Base-by-base conservation (phyloP, 179 eudicot genomes). In the Drosera spatulata region DNA sequence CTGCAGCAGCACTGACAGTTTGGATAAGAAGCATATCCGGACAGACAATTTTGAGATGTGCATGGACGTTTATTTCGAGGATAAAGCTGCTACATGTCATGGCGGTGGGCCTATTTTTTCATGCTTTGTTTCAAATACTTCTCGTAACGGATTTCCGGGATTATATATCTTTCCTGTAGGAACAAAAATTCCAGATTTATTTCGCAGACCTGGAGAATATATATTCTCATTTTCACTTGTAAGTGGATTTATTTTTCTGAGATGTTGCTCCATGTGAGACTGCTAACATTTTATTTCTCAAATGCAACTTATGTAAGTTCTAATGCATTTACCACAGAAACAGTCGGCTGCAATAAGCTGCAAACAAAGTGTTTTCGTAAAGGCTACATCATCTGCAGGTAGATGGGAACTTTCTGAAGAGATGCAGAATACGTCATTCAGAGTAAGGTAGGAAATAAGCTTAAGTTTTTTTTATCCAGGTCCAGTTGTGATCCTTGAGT, bases 131-230 rank as follows among this genome's bases (percentile, higher is more conserved):
- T 33, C 66, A 33, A 77, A 68, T 48, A 53, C 78, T 39, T 63
- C 80, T n/a, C 78, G 42, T 55, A 73, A 59, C 57, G 84, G 78
- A 60, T 55, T 69, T 57, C 74, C 76, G 39, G 93, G 96, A 42
- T 73, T 88, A 8, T 88, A 88, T 56, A 42, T 75, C 12, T 82
- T 85, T 71, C 66, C 69, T 2, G 38, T 85, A 58, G 67, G 60
- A 42, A 48, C 55, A 45, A 71, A 68, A 57, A 53, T 56, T 53
- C 71, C 61, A 10, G 50, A 11, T n/a, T 52, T 80, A 55, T 88
- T 83, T 68, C 62, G 79, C 41, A 81, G 75, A 50, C 82, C 89
- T 53, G 93, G 93, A 50, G 45, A 44, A n/a, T 85, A 77, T 71
- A 71, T 64, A 47, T 85, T 85, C 58, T 65, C 71, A 39, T 73